phyloP scores from a whole-genome alignment of 2,329 filamentous ascomycete species.

The Corynespora cassiicola region DNA sequence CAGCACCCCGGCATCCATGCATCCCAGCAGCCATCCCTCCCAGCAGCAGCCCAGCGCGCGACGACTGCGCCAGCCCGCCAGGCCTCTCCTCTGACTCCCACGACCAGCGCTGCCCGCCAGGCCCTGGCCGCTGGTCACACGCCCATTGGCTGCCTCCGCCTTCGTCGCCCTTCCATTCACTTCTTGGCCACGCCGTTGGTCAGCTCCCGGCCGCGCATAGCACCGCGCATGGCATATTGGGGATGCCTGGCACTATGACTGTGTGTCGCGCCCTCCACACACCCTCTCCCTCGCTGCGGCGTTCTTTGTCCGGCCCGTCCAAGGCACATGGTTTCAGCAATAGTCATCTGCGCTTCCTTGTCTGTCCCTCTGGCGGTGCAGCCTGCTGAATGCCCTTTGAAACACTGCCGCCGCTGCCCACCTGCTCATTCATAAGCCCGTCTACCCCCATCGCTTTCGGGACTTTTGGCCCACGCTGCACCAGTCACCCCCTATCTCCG shows the following conservation, averaged over 20 bases:
- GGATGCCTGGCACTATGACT: constrained; percentile 29
- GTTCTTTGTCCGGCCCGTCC: constrained; percentile 32
- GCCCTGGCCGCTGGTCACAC: constrained; percentile 20
- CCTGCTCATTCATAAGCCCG: constrained; percentile 3
- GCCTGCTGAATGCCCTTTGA: constrained; percentile 30
- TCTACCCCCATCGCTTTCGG: constrained; percentile 16
- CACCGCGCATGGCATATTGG: constrained; percentile 20
- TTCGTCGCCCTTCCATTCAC: constrained; percentile 39
- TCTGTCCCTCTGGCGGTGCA: constrained; percentile 29
- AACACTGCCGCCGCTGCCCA: constrained; percentile 17
- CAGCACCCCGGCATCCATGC: too few relatives aligned
- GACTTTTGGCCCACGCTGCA: constrained; percentile 27
- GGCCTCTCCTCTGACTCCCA: constrained; percentile 1
- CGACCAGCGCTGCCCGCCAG: constrained; percentile 18
- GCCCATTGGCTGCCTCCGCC: constrained; percentile 31
- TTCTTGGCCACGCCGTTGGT: constrained; percentile 40
- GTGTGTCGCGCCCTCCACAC: constrained; percentile 24
- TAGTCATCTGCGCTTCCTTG: constrained; percentile 31
- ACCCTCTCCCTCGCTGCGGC: constrained; percentile 20
- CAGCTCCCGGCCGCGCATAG: constrained; percentile 36
- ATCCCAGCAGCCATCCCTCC: too few relatives aligned
- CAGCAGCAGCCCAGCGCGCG: too few relatives aligned
- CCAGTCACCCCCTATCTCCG: constrained; percentile 34
- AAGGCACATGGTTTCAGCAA: constrained; percentile 23
- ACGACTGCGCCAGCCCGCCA: too few relatives aligned